These are phyloP conservation scores for Sarocladium oryzae DNA, from an alignment of 2,329 filamentous ascomycete species.

Conservation along the genomic window DNA sequence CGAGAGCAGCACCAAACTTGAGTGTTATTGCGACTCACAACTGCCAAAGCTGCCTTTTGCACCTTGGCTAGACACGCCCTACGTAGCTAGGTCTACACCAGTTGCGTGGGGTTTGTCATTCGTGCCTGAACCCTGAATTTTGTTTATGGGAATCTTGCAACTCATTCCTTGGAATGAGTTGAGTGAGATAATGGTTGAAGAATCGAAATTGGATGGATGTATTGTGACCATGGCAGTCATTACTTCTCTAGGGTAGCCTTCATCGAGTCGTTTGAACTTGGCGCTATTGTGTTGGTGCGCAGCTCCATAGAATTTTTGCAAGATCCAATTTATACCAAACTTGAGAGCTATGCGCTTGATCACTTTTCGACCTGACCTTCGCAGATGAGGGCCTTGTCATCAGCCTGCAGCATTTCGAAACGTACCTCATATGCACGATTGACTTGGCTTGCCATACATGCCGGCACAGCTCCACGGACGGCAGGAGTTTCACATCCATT, in stretches of 20 bases:
- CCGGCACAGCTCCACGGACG: background rate
- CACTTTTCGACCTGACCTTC: background rate
- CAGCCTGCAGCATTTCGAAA: background rate
- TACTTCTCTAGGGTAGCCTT: slow-evolving; percentile 4
- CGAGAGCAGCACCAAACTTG: background rate
- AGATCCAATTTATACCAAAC: background rate
- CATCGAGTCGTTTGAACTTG: background rate
- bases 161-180: no score
- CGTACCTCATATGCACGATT: background rate
- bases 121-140: no score
- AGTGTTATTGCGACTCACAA: no score
- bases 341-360: background rate
- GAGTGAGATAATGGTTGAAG: no score
- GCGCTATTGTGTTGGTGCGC: background rate
- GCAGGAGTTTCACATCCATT: background rate
- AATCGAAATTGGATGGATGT: no score
- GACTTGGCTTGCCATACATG: background rate
- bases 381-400: slow-evolving; percentile 1
- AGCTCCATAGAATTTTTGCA: slow-evolving; percentile 5
- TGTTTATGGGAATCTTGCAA: no score
- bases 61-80: no score
- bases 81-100: no score
- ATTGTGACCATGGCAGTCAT: no score
- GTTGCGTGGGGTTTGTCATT: no score
- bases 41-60: no score